Evolutionary conservation across 2,329 filamentous ascomycete species (phyloP).

Genomic region (Xylaria sp.): DNA sequence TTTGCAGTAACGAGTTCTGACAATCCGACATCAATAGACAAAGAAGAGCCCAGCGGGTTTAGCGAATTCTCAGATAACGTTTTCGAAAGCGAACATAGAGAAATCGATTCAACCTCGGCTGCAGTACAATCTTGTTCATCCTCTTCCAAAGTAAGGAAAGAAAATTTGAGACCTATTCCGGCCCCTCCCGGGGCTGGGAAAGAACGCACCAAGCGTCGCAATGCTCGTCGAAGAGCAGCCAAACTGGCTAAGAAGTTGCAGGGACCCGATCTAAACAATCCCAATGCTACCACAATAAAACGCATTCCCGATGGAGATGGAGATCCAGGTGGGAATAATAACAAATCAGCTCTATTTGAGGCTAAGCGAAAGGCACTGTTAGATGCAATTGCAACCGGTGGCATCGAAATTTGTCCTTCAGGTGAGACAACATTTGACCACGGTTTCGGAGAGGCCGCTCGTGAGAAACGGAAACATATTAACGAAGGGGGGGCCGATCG

Average conservation of each 20-base stretch:
- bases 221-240: slow-evolving; percentile 59
- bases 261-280: slow-evolving; percentile 12
- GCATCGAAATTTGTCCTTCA: slow-evolving; percentile 57
- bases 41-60: slow-evolving; percentile 27
- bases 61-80: slow-evolving; percentile 23
- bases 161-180: slow-evolving; percentile 12
- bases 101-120: slow-evolving; percentile 12
- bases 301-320: slow-evolving; percentile 4
- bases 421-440: slow-evolving; percentile 31
- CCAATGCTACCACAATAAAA: background rate
- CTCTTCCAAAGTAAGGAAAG: slow-evolving; percentile 7
- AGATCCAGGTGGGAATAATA: slow-evolving; percentile 34
- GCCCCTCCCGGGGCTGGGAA: slow-evolving; percentile 54
- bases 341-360: slow-evolving; percentile 59
- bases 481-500: slow-evolving; percentile 11
- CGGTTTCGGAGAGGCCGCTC: slow-evolving; percentile 1
- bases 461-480: slow-evolving; percentile 44
- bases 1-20: background rate
- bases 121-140: background rate
- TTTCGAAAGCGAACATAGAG: slow-evolving; percentile 15
- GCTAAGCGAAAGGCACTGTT: slow-evolving; percentile 62
- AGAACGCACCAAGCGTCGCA: slow-evolving; percentile 61
- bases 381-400: slow-evolving; percentile 61
- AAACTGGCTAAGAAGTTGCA: slow-evolving; percentile 49
- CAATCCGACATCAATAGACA: background rate